Conservation (phyloP, 2,329 filamentous ascomycete genomes). For the Ophiostoma populinum region DNA sequence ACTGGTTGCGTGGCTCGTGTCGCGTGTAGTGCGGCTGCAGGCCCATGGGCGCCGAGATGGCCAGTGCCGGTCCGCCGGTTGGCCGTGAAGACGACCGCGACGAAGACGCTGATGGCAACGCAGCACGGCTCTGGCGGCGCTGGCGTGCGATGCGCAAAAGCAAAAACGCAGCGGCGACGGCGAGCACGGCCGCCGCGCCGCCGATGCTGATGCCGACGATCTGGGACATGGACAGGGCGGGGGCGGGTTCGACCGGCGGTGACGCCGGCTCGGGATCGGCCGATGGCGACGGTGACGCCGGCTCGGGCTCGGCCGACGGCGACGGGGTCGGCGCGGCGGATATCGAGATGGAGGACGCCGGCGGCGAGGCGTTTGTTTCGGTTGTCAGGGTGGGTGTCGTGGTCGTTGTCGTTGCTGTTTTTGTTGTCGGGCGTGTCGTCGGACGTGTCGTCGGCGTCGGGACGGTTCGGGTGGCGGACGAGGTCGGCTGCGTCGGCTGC, state of each 20-base stretch:
- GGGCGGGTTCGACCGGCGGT: not conserved
- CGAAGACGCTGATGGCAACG: no score
- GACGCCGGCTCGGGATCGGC: constrained; percentile 15
- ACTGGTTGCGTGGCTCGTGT: not conserved
- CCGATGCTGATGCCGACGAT: constrained; percentile 42
- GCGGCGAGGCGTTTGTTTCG: not conserved
- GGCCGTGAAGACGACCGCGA: no score
- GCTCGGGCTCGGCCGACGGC: not conserved
- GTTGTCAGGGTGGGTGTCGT: constrained; percentile 3
- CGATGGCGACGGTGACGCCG: not conserved
- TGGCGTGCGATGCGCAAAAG: constrained; percentile 19
- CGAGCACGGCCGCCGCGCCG: constrained; percentile 27
- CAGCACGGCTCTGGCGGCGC: no score
- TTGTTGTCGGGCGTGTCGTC: constrained; percentile 3
- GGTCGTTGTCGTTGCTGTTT: constrained; percentile 1
- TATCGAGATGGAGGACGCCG: not conserved
- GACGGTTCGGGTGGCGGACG: constrained; percentile 2
- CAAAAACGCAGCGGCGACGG: constrained; percentile 31
- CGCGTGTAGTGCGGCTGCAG: not conserved
- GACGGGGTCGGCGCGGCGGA: not conserved
- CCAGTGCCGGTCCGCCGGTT: no score
- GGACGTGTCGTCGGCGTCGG: constrained; percentile 20
- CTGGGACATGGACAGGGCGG: not conserved
- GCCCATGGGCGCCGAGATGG: no score
- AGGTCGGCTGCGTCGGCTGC: constrained; percentile 4